Evolutionary conservation across 352 stramenopile species (phyloP), one percentile per base, ranked within the genome.

Genomic region (Phytopythium ostracodes): DNA sequence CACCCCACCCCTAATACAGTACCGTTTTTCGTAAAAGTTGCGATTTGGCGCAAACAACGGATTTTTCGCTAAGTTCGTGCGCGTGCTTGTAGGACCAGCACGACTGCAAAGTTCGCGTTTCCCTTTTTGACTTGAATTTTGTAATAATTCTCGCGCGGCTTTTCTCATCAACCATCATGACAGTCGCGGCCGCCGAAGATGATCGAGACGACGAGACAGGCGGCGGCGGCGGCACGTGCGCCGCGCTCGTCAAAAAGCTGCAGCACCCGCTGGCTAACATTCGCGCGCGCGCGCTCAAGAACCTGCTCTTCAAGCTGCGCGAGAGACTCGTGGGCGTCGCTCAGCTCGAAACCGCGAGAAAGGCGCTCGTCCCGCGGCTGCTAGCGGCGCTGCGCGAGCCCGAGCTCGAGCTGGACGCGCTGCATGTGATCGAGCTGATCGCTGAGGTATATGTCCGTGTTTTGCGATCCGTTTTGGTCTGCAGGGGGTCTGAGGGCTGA

Each of bases 251-350:
- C 56, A 63, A 60, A 22, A 94, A 92, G 70, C 68, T 94, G 49
- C 68, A 70, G 38, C 80, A 94, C 53, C 72, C 80, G 60, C 64
- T 94, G 20, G 49, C 62, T 54, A 81, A 76, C 54, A 87, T 94
- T 57, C 82, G 79, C 25, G 66, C 64, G 6, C 77, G 82, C 11
- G 73, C 84, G 56, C 72, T 94, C 55, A 71, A 64, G 24, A 87
- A 68, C 56, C 67, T 92, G 31, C 59, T 79, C 6, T 84, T 88
- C 64, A 94, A 94, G 71, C 64, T 92, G 25, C 79, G 76, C 18
- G 80, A 84, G 70, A 56, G 66, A 25, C 76, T 92, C 33, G 66
- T 86, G 51, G 60, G 72, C 20, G 64, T 62, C 35, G 56, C 58
- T 44, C 60, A 78, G 57, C 71, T 87, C 43, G 62, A 68, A 38